Conservation (phyloP, 2,329 filamentous ascomycete species). For the Ceratocystis lukuohia region DNA sequence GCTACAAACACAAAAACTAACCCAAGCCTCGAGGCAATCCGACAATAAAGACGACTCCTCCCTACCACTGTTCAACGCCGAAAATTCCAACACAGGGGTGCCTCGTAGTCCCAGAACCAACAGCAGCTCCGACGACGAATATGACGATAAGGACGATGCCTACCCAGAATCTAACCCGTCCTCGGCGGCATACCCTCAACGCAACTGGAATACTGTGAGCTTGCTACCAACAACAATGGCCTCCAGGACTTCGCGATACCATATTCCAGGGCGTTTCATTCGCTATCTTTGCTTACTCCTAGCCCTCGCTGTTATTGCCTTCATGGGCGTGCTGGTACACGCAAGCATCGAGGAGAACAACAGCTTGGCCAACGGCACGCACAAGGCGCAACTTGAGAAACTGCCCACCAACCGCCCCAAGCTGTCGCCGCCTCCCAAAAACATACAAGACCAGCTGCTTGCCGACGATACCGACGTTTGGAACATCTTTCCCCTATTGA, state of each 20-base stretch:
- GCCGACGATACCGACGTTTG: slow-evolving; percentile 35
- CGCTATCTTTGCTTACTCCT: slow-evolving; percentile 65
- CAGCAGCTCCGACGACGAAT: slow-evolving; percentile 11
- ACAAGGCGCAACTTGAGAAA: slow-evolving; percentile 27
- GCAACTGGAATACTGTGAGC: slow-evolving; percentile 4
- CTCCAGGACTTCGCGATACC: slow-evolving; percentile 36
- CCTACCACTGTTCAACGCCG: slow-evolving; percentile 26
- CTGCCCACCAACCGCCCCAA: slow-evolving; percentile 33
- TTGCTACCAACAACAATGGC: slow-evolving; percentile 26
- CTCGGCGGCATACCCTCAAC: slow-evolving; percentile 9
- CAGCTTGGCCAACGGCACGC: slow-evolving; percentile 40
- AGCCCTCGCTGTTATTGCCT: slow-evolving; percentile 55
- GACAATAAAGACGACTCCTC: slow-evolving; percentile 28
- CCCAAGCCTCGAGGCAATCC: slow-evolving; percentile 22
- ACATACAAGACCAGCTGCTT: not conserved
- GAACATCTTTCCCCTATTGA: slow-evolving; percentile 76
- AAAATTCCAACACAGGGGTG: slow-evolving; percentile 31
- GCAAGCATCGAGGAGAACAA: slow-evolving; percentile 59
- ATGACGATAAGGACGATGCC: not conserved
- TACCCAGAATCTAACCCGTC: not conserved
- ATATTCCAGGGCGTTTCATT: slow-evolving; percentile 58
- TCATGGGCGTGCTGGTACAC: slow-evolving; percentile 62
- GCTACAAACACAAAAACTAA: slow-evolving; percentile 20
- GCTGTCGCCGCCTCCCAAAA: not conserved
- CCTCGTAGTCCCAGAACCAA: not conserved